phyloP scores from a whole-genome alignment of 805 yeast species.

The Yarrowia porcina region DNA sequence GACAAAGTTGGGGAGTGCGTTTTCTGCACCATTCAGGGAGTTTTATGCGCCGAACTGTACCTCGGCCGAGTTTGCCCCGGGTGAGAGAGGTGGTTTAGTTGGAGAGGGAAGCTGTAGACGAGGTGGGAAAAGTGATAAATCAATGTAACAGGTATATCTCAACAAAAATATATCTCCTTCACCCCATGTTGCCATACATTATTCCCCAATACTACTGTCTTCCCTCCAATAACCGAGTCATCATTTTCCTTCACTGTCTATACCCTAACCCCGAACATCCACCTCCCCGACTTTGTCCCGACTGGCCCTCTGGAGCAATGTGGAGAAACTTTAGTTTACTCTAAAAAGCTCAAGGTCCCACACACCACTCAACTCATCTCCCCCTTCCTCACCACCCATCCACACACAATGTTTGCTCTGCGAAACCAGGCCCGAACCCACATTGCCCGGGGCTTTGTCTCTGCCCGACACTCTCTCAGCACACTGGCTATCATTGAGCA shows the following conservation, averaged over 20 bases:
- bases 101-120: background rate
- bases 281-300: conserved; percentile 16
- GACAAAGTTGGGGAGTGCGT: background rate
- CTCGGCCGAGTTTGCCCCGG: conserved; percentile 20
- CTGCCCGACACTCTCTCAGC: conserved; percentile 15
- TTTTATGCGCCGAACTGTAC: conserved; percentile 23
- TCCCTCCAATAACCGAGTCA: background rate
- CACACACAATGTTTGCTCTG: conserved; percentile 24
- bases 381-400: background rate
- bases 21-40: conserved; percentile 10
- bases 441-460: conserved; percentile 22
- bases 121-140: background rate
- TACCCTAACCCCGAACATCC: background rate
- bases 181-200: no score
- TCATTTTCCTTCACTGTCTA: background rate
- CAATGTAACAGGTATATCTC: background rate
- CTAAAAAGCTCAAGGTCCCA: conserved; percentile 7
- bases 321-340: conserved; percentile 16
- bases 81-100: background rate
- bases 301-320: background rate
- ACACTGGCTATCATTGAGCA: conserved; percentile 77
- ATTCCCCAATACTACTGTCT: no score
- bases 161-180: background rate
- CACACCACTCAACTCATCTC: background rate
- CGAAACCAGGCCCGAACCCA: conserved; percentile 18